Percentiles rank a stretch among this genome's conserved stretches.
phyloP scores from a whole-genome alignment of 2,329 filamentous ascomycete species.

The Beauveria medogensis region DNA sequence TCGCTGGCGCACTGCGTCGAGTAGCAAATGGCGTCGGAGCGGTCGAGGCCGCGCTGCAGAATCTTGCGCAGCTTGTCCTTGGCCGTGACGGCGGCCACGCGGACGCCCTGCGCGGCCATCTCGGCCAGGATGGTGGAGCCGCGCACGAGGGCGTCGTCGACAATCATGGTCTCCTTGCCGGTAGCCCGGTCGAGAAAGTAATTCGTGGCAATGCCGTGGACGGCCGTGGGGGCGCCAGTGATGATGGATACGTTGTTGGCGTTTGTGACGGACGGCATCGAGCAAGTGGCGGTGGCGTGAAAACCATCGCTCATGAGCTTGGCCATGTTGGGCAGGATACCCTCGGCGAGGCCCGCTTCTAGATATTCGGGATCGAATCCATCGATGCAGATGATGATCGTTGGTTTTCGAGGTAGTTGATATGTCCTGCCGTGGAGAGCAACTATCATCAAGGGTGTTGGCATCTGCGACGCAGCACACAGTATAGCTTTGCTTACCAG shows the following conservation, averaged over 20 bases:
- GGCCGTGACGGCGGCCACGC: conserved; percentile 34
- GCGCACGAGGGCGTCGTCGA: conserved; percentile 30
- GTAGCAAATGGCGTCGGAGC: conserved; percentile 27
- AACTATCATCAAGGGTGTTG: not conserved
- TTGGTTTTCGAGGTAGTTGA: conserved; percentile 18
- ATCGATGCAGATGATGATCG: conserved; percentile 34
- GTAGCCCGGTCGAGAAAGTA: conserved; percentile 33
- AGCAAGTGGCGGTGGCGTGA: conserved; percentile 27
- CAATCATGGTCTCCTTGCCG: conserved; percentile 31
- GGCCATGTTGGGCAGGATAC: conserved; percentile 26
- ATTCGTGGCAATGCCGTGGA: conserved; percentile 35
- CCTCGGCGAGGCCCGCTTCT: conserved; percentile 23
- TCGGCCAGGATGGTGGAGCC: conserved; percentile 33
- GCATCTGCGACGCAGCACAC: not conserved
- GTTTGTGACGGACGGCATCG: conserved; percentile 37
- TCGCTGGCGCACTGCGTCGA: conserved; percentile 29
- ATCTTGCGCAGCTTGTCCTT: conserved; percentile 37
- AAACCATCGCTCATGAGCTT: conserved; percentile 28
- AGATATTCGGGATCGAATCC: conserved; percentile 37
- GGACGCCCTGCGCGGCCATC: conserved; percentile 29
- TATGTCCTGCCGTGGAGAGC: conserved; percentile 8
- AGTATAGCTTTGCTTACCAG: not conserved
- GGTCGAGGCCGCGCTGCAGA: conserved; percentile 26
- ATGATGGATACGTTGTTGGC: conserved; percentile 38
- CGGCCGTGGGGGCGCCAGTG: conserved; percentile 29